Base-by-base conservation (phyloP, 2,329 filamentous ascomycete genomes). In the Chaetomiaceae sp. region DNA sequence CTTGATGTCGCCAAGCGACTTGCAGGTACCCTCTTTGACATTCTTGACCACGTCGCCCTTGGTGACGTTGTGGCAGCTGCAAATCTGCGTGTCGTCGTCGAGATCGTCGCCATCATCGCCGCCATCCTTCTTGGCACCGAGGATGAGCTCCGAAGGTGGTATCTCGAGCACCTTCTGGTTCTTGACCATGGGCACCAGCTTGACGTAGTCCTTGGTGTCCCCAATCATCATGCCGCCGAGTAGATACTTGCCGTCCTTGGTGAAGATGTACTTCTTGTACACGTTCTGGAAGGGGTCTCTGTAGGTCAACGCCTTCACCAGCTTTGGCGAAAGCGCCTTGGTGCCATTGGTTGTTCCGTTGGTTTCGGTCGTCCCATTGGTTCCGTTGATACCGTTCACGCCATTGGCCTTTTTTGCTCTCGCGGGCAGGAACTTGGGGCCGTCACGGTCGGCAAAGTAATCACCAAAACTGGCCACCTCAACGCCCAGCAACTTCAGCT, bases 201-300 rank as follows among this genome's bases (percentile, higher is more conserved):
- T 95, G 67, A 94, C 78, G 60, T 95, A 95, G 68, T 95, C 89
- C 52, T 79, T 84, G 0, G 88, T 94, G 59, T 95, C 89, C 32
- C 89, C 90, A 51, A 95, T 93, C 88, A 95, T 95, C 88, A 95
- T 95, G 4, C 89, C 90, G n/a, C 89, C 89, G 0, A 95, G 78
- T 1, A 95, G 71, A 58, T 91, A 91, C 63, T 94, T 94, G 20
- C 89, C 89, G 60, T 95, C 90, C 60, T 83, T 71, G 0, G 89
- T 94, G 60, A 95, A 95, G 10, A 95, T 70, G 64, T 93, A 95
- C 62, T 95, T 95, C 65, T 95, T 95, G 70, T 95, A 95, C 1
- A 95, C 80, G 38, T 88, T 83, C 46, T 82, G 77, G 61, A 95
- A 95, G 0, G 89, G 89, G 59, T 95, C 89, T 52, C 84, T 88